These are phyloP conservation scores for Pseudogymnoascus sp. DNA, from an alignment of 2,329 filamentous ascomycete genomes.

Conservation along the genomic window DNA sequence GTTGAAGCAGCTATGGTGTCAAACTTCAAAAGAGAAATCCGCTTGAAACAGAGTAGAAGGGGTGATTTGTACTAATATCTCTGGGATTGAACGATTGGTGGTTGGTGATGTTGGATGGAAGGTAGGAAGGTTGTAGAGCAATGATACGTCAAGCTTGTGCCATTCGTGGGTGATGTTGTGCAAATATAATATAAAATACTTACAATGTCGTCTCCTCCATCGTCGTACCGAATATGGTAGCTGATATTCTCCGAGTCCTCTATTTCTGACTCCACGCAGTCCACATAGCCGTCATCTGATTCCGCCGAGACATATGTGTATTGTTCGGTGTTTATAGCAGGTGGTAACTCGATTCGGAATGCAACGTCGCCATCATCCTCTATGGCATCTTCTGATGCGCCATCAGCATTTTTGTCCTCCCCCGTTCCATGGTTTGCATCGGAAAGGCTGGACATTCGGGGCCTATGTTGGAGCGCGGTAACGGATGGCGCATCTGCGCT, in stretches of 20 bases:
- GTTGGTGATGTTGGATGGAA: not conserved
- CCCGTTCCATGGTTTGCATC: not conserved
- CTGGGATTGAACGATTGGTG: not conserved
- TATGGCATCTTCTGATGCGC: not conserved
- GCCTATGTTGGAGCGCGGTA: not conserved
- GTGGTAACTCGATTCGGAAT: not conserved
- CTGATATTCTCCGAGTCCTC: slow-evolving; percentile 19
- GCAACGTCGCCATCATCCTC: not conserved
- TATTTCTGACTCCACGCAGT: slow-evolving; percentile 25
- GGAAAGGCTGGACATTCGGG: not conserved
- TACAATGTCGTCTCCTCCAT: slow-evolving; percentile 29
- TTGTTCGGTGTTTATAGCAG: not conserved
- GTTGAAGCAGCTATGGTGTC: not conserved
- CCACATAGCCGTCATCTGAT: slow-evolving; percentile 27
- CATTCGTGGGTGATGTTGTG: not conserved
- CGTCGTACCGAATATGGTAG: slow-evolving; percentile 30
- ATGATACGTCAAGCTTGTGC: not conserved
- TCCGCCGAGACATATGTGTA: not conserved
- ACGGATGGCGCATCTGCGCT: not conserved
- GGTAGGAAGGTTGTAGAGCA: not conserved
- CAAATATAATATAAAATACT: slow-evolving; percentile 18
- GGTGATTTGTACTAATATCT: not conserved
- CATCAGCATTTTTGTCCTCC: not conserved
- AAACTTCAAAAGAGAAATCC: not conserved
- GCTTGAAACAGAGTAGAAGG: not conserved